Evolutionary conservation across 139 green algal genomes (phyloP).

Genomic region (Picochlorum costavermella): DNA sequence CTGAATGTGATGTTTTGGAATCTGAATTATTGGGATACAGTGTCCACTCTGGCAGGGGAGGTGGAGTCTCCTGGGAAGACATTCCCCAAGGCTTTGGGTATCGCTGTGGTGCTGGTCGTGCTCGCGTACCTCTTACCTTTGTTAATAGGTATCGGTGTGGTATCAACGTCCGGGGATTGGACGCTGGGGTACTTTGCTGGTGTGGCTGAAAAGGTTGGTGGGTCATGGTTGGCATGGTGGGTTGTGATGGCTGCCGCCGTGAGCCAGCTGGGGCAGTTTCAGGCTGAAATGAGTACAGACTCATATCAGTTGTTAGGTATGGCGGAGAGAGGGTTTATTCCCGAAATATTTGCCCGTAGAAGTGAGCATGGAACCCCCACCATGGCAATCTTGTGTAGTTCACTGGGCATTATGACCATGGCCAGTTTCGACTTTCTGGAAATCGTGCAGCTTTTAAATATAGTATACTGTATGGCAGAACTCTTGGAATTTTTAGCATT

Average conservation of each 20-base stretch:
- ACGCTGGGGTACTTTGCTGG: slow-evolving; percentile 74
- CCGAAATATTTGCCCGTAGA: slow-evolving; percentile 46
- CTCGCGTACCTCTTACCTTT: slow-evolving; percentile 64
- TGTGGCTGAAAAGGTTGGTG: slow-evolving; percentile 70
- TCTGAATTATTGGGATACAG: slow-evolving; percentile 87
- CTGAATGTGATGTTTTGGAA: slow-evolving; percentile 98
- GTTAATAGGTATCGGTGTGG: slow-evolving; percentile 67
- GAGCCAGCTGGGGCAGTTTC: slow-evolving; percentile 89
- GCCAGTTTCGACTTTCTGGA: slow-evolving; percentile 57
- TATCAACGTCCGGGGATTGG: slow-evolving; percentile 46
- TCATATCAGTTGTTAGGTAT: slow-evolving; percentile 89
- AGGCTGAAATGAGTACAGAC: slow-evolving; percentile 85
- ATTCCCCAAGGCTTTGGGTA: slow-evolving; percentile 72
- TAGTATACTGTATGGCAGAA: slow-evolving; percentile 90
- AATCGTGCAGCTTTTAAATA: slow-evolving; percentile 90
- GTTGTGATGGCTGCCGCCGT: slow-evolving; percentile 74
- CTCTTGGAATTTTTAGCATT: slow-evolving; percentile 94
- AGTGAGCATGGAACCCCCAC: slow-evolving; percentile 79
- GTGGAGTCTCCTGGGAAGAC: slow-evolving; percentile 57
- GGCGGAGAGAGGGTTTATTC: slow-evolving; percentile 91
- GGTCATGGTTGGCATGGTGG: slow-evolving; percentile 75
- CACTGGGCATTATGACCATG: slow-evolving; percentile 66
- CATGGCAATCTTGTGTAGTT: slow-evolving; percentile 71
- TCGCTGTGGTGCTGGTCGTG: slow-evolving; percentile 62
- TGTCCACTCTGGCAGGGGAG: slow-evolving; percentile 85